These are phyloP conservation scores for Theileria sp. DNA, from an alignment of 169 alveolate species.

Conservation along the genomic window DNA sequence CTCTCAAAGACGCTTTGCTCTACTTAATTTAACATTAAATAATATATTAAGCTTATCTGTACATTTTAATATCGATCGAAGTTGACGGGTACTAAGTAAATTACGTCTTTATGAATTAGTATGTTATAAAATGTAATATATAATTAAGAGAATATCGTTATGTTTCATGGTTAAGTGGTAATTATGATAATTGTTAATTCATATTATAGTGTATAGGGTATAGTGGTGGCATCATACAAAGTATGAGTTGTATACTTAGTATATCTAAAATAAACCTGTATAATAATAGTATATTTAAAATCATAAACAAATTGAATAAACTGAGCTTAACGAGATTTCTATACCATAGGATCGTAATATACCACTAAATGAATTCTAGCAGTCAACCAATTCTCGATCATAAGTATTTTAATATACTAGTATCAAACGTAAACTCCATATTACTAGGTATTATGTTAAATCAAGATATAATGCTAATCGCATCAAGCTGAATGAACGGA, in stretches of 20 bases:
- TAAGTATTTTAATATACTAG: background rate
- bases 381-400: background rate
- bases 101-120: background rate
- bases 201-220: background rate
- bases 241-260: background rate
- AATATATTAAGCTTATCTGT: background rate
- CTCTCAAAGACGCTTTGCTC: constrained; percentile 61
- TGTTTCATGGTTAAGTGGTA: too few species aligned
- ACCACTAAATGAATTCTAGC: background rate
- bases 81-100: background rate
- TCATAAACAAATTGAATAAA: background rate
- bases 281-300: background rate
- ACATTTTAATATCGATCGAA: background rate
- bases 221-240: background rate
- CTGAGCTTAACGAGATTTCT: background rate
- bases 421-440: background rate
- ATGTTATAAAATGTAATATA: too few species aligned
- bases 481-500: background rate
- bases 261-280: background rate
- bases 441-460: background rate
- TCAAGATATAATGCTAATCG: background rate
- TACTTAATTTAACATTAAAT: background rate
- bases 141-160: background rate
- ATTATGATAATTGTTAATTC: background rate
- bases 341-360: background rate